phyloP scores from a whole-genome alignment of 192 early-diverging fungal species.

The Phlyctochytrium arcticum region DNA sequence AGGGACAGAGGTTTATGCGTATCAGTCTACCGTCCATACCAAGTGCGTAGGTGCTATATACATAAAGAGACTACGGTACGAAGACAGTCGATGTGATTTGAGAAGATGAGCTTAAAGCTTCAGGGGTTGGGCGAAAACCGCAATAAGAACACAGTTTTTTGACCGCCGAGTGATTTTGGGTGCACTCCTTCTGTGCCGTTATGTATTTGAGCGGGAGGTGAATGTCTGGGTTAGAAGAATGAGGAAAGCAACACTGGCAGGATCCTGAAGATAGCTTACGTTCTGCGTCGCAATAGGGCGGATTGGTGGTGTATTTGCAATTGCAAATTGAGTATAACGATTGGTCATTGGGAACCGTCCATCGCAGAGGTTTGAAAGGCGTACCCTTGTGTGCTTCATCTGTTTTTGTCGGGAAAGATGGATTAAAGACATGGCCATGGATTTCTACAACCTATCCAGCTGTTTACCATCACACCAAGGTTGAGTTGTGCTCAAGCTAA shows the following conservation, averaged over 20 bases:
- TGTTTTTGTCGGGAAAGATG: neutral
- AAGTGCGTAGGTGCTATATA: no score
- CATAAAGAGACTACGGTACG: no score
- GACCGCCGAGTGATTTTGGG: constrained; percentile 4
- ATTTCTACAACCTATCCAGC: neutral
- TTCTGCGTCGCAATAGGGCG: constrained; percentile 17
- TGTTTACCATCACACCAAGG: constrained; percentile 22
- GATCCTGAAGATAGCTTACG: neutral
- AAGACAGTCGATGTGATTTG: no score
- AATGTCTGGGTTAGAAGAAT: neutral
- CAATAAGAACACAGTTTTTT: constrained; percentile 8
- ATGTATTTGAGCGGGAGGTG: constrained; percentile 3
- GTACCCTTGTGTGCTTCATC: constrained; percentile 10
- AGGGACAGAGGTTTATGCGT: no score
- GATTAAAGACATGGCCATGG: neutral
- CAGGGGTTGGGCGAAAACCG: constrained; percentile 12
- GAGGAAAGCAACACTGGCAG: neutral
- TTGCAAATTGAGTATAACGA: constrained; percentile 15
- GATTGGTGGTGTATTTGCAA: constrained; percentile 20
- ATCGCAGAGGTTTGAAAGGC: constrained; percentile 11
- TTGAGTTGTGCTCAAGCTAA: constrained; percentile 15
- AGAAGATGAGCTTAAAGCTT: no score
- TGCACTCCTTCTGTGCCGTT: neutral
- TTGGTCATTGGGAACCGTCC: constrained; percentile 12
- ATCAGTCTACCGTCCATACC: no score